A percentile compares a stretch with the other conserved stretches of the same genome.
Conservation (phyloP, 2,329 filamentous ascomycete species). For the Pseudocercospora macadamiae region DNA sequence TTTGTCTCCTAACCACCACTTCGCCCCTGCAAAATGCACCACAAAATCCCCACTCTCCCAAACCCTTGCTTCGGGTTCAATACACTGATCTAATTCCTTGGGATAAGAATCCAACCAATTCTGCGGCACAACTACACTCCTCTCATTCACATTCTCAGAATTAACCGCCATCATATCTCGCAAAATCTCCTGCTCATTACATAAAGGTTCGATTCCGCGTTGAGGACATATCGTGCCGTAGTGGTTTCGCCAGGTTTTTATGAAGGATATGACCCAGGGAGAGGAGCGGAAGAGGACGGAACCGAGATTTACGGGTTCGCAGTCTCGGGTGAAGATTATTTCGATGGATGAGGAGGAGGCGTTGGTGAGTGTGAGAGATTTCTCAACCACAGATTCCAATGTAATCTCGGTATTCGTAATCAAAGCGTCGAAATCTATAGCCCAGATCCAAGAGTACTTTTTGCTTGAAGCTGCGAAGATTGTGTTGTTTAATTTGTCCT, state of each 20-base stretch:
- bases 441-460: constrained; percentile 47
- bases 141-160: constrained; percentile 7
- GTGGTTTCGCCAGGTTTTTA: constrained; percentile 35
- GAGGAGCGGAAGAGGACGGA: constrained; percentile 42
- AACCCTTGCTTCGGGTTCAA: constrained; percentile 32
- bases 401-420: constrained; percentile 45
- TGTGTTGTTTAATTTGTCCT: constrained; percentile 44
- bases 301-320: constrained; percentile 43
- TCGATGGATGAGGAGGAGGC: constrained; percentile 39
- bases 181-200: constrained; percentile 46
- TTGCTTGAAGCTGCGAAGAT: constrained; percentile 32
- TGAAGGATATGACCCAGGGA: constrained; percentile 41
- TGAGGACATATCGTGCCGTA: constrained; percentile 21
- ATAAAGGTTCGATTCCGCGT: constrained; percentile 11
- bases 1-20: constrained; percentile 42
- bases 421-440: constrained; percentile 47
- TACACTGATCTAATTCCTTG: constrained; percentile 42
- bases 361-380: constrained; percentile 35
- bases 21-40: constrained; percentile 48
- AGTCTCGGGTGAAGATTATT: constrained; percentile 44
- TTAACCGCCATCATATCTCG: constrained; percentile 35
- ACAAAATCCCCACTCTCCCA: constrained; percentile 24
- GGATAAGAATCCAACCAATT: constrained; percentile 46
- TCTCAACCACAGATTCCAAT: constrained; percentile 41
- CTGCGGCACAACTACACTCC: constrained; percentile 37